A percentile compares a stretch with the other conserved stretches of the same genome.
phyloP scores from a whole-genome alignment of 1,284 basidiomycete genomes.

The Papiliotrema laurentii region DNA sequence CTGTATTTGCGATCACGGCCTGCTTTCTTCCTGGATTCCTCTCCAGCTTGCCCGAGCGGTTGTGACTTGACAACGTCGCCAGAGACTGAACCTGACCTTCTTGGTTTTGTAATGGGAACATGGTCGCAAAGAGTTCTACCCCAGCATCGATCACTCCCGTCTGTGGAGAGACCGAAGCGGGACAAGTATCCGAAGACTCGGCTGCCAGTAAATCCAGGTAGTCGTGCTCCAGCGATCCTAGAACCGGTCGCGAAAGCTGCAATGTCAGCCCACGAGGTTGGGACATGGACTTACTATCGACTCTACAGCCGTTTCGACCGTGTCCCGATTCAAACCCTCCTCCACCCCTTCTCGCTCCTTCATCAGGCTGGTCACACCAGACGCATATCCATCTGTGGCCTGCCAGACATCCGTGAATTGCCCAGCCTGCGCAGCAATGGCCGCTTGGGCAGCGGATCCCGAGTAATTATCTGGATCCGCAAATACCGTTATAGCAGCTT shows the following conservation, averaged over 20 bases:
- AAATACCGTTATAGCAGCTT: slow-evolving; percentile 77
- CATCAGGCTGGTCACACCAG: slow-evolving; percentile 74
- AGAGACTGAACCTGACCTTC: slow-evolving; percentile 64
- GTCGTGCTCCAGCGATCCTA: slow-evolving; percentile 84
- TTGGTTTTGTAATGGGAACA: slow-evolving; percentile 75
- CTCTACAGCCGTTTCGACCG: slow-evolving; percentile 70
- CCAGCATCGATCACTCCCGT: slow-evolving; percentile 86
- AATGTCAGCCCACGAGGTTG: not conserved
- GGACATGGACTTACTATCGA: slow-evolving; percentile 56
- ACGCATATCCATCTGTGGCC: slow-evolving; percentile 81
- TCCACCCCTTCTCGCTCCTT: slow-evolving; percentile 41
- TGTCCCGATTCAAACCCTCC: slow-evolving; percentile 66
- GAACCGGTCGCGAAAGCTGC: slow-evolving; percentile 70
- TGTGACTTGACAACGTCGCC: slow-evolving; percentile 58
- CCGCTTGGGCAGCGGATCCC: slow-evolving; percentile 84
- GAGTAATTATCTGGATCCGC: slow-evolving; percentile 65
- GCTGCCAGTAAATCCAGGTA: slow-evolving; percentile 63
- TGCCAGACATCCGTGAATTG: slow-evolving; percentile 84
- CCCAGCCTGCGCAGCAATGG: slow-evolving; percentile 82
- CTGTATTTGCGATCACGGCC: slow-evolving; percentile 77
- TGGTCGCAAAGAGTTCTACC: slow-evolving; percentile 74
- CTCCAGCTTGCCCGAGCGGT: slow-evolving; percentile 74
- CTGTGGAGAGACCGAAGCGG: slow-evolving; percentile 63
- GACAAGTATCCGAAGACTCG: slow-evolving; percentile 9
- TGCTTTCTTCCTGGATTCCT: slow-evolving; percentile 84